Evolutionary conservation across 2,329 filamentous ascomycete species (phyloP).

Genomic region (Penicillium italicum): DNA sequence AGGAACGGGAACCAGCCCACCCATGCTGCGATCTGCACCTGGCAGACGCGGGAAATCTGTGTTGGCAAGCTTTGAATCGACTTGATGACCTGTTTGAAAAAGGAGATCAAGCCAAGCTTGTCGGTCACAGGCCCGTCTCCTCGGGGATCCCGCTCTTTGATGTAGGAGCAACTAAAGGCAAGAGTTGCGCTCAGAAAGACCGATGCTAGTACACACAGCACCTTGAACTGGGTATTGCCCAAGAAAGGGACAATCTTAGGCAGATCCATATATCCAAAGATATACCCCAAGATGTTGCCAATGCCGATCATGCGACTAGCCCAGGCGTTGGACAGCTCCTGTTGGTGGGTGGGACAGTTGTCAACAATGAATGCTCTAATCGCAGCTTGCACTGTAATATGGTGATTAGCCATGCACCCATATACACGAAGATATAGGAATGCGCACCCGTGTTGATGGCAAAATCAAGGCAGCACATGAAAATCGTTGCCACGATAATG

Average conservation of each 20-base stretch:
- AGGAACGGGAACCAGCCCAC: constrained; percentile 94
- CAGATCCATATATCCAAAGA: constrained; percentile 80
- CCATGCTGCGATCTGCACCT: constrained; percentile 83
- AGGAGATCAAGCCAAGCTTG: constrained; percentile 65
- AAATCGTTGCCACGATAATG: constrained; percentile 75
- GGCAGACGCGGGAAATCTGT: constrained; percentile 77
- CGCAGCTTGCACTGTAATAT: constrained; percentile 68
- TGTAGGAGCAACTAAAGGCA: constrained; percentile 62
- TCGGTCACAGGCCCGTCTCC: constrained; percentile 60
- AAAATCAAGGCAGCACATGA: constrained; percentile 89
- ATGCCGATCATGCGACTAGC: constrained; percentile 80
- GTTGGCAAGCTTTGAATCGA: constrained; percentile 76
- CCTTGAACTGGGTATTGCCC: constrained; percentile 86
- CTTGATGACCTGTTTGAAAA: constrained; percentile 73
- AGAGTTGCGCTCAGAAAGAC: constrained; percentile 68
- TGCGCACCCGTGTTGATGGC: constrained; percentile 79
- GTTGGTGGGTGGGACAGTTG: constrained; percentile 85
- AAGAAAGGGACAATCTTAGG: constrained; percentile 72
- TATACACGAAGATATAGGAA: background rate
- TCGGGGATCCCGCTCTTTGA: constrained; percentile 77
- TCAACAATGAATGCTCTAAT: constrained; percentile 73
- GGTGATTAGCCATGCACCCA: background rate
- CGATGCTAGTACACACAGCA: constrained; percentile 80
- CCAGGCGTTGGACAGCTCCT: constrained; percentile 92
- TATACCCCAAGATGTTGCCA: constrained; percentile 86